Evolutionary conservation across 139 green algal genomes (phyloP), one percentile per base, ranked within the genome.

Genomic region (Trebouxia sp.): DNA sequence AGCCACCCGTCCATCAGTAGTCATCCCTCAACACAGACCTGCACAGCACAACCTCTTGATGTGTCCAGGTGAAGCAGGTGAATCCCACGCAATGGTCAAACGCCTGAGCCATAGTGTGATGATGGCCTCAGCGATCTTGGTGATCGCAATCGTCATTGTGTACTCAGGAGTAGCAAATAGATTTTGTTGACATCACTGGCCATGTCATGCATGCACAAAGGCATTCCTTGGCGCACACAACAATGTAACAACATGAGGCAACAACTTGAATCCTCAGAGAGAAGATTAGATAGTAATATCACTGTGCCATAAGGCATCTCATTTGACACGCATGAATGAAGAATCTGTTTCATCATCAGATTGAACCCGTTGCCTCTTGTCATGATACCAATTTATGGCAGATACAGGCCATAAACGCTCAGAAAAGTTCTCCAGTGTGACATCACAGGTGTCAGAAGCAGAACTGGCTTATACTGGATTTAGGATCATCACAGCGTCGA

Each of bases 291-390:
- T 28, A 42, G 45, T 76, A 50, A 62, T 48, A 53, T 50, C 42
- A 56, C n/a, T 56, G 78, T 51, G 38, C 43, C 79, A 38, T 14
- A 32, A 41, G 42, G 79, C 32, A 55, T 24, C 72, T 85, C 81
- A 85, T 69, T 78, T 85, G 81, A 85, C 81, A 85, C 81, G 81
- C 81, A 85, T 85, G 81, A 85, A 85, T 85, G 62, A 72, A 78
- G 43, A 82, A 38, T 41, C 43, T 65, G 69, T 77, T 47, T 82
- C 78, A 77, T 82, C 78, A 82, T 15, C 30, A 43, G 65, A 51
- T 22, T 41, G 24, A 37, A 37, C 32, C 6, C 6, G 32, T 12
- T 26, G 37, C 55, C 41, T 20, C 14, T 45, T 17, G 14, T 75
- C 65, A 45, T 10, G 20, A 22, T 17, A 5, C 7, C 4, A 42